phyloP scores from a whole-genome alignment of 148 eudicot species.

The Tetragonia tetragonoides region DNA sequence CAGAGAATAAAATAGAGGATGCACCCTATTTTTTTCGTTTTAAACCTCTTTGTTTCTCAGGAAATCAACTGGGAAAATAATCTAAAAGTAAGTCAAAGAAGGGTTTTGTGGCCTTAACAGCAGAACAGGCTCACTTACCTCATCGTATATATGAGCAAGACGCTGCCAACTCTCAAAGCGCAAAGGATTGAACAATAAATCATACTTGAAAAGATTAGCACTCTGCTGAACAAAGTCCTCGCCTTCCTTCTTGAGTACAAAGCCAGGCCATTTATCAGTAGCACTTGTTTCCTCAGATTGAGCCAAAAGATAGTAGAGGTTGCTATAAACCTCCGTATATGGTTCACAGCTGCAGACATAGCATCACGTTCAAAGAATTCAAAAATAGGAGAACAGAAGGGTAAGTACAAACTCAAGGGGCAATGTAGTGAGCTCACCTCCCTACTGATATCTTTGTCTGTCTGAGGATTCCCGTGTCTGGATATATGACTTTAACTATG shows the following conservation, averaged over 20 bases:
- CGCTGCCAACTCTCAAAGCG: slow-evolving; percentile 97
- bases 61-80: not conserved
- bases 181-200: slow-evolving; percentile 77
- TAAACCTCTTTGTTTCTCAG: not conserved
- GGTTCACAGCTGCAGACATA: slow-evolving; percentile 76
- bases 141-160: slow-evolving; percentile 92
- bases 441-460: slow-evolving; percentile 41
- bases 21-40: not conserved
- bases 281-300: slow-evolving; percentile 92
- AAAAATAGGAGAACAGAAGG: slow-evolving; percentile 2
- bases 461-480: slow-evolving; percentile 45
- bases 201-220: slow-evolving; percentile 91
- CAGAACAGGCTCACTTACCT: slow-evolving; percentile 43
- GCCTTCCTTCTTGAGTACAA: slow-evolving; percentile 96
- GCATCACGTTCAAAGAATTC: slow-evolving; percentile 7
- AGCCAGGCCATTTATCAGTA: slow-evolving; percentile 96
- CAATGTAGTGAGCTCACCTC: slow-evolving; percentile 44
- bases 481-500: slow-evolving; percentile 53
- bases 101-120: slow-evolving; percentile 10
- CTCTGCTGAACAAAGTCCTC: slow-evolving; percentile 86
- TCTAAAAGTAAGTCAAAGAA: not conserved
- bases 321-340: slow-evolving; percentile 83
- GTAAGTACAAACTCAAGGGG: slow-evolving; percentile 4
- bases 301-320: slow-evolving; percentile 85
- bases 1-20: not conserved